A percentile compares a stretch with the other conserved stretches of the same genome.
Conservation (phyloP, 345 rosid genomes). For the Eucalyptus globulus region DNA sequence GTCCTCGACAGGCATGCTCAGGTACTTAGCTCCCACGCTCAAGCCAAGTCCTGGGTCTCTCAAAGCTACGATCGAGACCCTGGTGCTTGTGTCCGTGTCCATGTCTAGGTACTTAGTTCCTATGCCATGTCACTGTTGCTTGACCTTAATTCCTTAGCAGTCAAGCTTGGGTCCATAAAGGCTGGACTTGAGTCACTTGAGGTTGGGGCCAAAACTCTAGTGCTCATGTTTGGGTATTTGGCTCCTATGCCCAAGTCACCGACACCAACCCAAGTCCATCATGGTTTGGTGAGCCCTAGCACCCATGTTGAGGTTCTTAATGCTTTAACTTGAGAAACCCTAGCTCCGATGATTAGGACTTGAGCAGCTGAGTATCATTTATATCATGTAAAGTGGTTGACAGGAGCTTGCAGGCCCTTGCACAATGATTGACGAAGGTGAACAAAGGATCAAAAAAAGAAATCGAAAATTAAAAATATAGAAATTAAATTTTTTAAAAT, state of each 20-base stretch:
- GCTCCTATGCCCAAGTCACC: background rate
- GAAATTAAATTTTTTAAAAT: no score
- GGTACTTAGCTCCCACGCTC: background rate
- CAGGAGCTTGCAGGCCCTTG: background rate
- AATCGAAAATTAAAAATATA: no score
- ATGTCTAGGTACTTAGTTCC: background rate
- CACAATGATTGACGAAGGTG: fast-evolving
- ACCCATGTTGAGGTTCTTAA: background rate
- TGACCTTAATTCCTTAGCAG: background rate
- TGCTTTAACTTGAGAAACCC: background rate
- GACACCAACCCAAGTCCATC: background rate
- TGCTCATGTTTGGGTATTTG: background rate
- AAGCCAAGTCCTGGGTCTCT: background rate
- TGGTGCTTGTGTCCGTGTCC: fast-evolving
- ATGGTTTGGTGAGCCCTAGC: fast-evolving
- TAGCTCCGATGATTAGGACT: fast-evolving
- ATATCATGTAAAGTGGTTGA: fast-evolving
- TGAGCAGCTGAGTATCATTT: fast-evolving
- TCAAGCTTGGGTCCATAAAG: background rate
- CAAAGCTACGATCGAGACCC: background rate
- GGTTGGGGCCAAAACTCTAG: background rate
- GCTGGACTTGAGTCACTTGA: background rate
- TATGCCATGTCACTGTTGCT: background rate
- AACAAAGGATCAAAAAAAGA: background rate
- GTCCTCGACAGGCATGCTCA: background rate